Conservation (phyloP, 169 alveolate genomes). For the Plasmodium inui region DNA sequence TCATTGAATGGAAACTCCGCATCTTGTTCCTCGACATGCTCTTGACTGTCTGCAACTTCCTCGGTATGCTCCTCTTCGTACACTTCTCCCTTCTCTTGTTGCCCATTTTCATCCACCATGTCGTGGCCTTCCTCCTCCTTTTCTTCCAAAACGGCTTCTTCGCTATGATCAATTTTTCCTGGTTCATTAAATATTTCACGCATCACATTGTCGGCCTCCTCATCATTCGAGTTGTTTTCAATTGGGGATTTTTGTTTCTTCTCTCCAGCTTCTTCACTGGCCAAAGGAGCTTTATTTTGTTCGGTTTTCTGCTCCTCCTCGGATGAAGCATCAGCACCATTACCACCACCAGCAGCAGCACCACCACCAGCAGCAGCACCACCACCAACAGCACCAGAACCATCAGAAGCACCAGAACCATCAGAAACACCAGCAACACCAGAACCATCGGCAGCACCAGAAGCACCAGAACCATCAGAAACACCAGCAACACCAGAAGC, state of each 20-base stretch:
- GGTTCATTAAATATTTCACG: not conserved
- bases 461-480: no score
- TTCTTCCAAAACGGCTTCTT: constrained; percentile 1
- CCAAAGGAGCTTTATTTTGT: no score
- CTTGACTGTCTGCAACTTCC: not conserved
- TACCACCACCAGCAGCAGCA: no score
- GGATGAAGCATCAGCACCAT: no score
- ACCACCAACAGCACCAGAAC: no score
- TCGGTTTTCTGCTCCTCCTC: no score
- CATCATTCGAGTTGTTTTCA: not conserved
- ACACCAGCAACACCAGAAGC: no score
- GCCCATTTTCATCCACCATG: not conserved
- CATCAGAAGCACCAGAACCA: no score
- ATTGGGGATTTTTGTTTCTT: not conserved
- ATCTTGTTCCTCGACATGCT: not conserved
- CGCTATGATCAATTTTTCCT: not conserved
- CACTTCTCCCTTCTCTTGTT: not conserved
- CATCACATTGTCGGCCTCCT: not conserved
- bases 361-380: no score
- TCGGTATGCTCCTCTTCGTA: not conserved
- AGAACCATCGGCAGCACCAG: no score
- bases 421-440: no score
- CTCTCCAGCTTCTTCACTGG: not conserved
- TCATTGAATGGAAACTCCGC: not conserved
- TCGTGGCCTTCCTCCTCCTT: not conserved